Conservation (phyloP, 345 rosid genomes). For the Camelina sativa region DNA sequence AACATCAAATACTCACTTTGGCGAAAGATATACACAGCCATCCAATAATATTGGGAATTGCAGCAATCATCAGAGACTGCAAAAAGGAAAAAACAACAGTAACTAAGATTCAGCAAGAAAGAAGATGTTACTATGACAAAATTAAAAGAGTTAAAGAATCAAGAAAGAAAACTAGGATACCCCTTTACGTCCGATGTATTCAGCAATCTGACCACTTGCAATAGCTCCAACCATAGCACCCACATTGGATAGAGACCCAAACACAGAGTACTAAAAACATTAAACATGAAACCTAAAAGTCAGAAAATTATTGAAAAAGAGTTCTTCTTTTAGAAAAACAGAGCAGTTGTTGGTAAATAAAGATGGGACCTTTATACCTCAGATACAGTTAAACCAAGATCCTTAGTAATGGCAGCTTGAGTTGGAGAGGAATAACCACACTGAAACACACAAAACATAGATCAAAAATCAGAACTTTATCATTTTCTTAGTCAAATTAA, state of each 20-base stretch:
- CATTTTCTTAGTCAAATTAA: neutral
- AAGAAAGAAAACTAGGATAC: constrained; percentile 44
- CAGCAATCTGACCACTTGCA: constrained; percentile 93
- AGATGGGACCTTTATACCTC: constrained; percentile 55
- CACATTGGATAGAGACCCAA: constrained; percentile 94
- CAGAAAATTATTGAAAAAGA: constrained; percentile 20
- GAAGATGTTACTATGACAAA: neutral
- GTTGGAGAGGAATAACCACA: constrained; percentile 95
- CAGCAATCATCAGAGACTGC: constrained; percentile 94
- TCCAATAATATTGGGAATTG: constrained; percentile 93
- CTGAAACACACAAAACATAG: constrained; percentile 42
- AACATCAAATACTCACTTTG: constrained; percentile 54
- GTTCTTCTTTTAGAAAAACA: constrained; percentile 14
- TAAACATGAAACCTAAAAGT: constrained; percentile 35
- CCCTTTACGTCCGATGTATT: constrained; percentile 93
- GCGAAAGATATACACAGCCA: constrained; percentile 98
- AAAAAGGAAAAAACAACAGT: constrained; percentile 22
- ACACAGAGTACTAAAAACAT: constrained; percentile 70
- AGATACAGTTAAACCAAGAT: constrained; percentile 78
- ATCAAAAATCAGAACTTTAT: constrained; percentile 2
- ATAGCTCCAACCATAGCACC: constrained; percentile 99
- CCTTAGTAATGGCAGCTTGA: constrained; percentile 68
- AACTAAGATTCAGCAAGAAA: constrained; percentile 19
- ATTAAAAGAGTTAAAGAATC: neutral
- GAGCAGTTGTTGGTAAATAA: neutral